These are phyloP conservation scores for Russula lepida DNA, from an alignment of 768 basidiomycete genomes.

Conservation along the genomic window DNA sequence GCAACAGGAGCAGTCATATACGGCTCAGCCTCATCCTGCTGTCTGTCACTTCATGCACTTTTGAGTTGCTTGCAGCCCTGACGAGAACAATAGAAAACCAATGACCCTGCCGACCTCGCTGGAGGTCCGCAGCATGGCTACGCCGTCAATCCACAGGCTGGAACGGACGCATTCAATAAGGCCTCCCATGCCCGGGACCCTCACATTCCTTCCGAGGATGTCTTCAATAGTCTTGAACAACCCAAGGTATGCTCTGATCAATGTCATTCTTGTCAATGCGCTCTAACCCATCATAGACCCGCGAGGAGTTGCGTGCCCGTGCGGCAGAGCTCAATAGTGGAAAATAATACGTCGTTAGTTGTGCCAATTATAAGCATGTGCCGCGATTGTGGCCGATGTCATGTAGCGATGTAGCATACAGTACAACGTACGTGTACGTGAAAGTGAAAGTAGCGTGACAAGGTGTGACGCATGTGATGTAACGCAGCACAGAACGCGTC, in stretches of 20 bases:
- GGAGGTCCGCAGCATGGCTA: constrained; percentile 28
- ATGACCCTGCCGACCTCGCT: constrained; percentile 43
- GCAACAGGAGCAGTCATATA: constrained; percentile 30
- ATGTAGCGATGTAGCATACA: too few species aligned
- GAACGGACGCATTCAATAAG: constrained; percentile 20
- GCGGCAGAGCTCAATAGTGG: constrained; percentile 38
- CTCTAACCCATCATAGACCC: constrained; percentile 31
- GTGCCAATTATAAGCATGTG: neutral
- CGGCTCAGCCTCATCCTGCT: constrained; percentile 30
- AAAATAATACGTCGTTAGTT: neutral
- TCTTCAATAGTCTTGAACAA: constrained; percentile 36
- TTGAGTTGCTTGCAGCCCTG: neutral
- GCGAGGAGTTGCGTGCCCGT: constrained; percentile 41
- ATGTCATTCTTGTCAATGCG: too few species aligned
- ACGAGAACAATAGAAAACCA: constrained; percentile 37
- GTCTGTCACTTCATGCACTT: neutral
- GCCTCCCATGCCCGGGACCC: constrained; percentile 44
- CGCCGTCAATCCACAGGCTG: constrained; percentile 29
- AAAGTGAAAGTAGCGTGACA: neutral
- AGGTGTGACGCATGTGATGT: neutral
- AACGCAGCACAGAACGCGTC: constrained; percentile 3
- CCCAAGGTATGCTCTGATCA: constrained; percentile 34
- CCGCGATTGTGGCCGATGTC: neutral
- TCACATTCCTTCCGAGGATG: constrained; percentile 37
- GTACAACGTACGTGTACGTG: too few species aligned